Base-by-base conservation (phyloP, 2,329 filamentous ascomycete species). In the Fusarium floridanum region DNA sequence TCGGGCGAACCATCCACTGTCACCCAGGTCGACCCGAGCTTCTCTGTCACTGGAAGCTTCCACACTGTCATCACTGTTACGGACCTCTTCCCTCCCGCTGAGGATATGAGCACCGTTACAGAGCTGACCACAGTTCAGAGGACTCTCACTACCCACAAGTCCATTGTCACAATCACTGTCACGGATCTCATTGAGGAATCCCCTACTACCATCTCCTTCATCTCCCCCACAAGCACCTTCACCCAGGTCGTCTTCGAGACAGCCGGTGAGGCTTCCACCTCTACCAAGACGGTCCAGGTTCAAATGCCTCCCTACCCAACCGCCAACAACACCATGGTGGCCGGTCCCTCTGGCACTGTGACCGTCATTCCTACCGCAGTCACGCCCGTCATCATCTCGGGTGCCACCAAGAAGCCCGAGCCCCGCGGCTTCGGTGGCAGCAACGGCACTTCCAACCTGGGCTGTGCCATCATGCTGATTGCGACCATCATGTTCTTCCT, bases 381-480 rank as follows among this genome's bases (percentile, higher is more conserved):
- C 6, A 77, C 79, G 17, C 77, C 80, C 34, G 68, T 82, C 62
- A 71, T 81, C 57, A 74, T 80, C 57, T 84, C 83, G 29, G 79
- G 77, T 32, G 81, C 78, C 5, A 78, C 72, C 66, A 83, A 82
- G 78, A 79, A 80, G 67, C 77, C 79, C 3, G 77, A 81, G 66
- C 81, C 79, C 37, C 74, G 75, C 45, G 78, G 78, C 36, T 80
- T 79, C 66, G 79, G 78, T 6, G 72, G 72, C 27, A 73, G 74
- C 65, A 82, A 77, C 61, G 77, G 79, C 67, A 78, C 77, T 22
- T 79, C 81, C 68, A 80, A 81, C 64, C 76, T 84, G 29, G 79
- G 80, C 45, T 83, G 81, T 70, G 74, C 79, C 41, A 74, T 85
- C 72, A 81, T 86, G 81, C 73, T 85, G 62, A 67, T 83, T 41